Evolutionary conservation across 768 basidiomycete species (phyloP).

Genomic region (Suillus variegatus): DNA sequence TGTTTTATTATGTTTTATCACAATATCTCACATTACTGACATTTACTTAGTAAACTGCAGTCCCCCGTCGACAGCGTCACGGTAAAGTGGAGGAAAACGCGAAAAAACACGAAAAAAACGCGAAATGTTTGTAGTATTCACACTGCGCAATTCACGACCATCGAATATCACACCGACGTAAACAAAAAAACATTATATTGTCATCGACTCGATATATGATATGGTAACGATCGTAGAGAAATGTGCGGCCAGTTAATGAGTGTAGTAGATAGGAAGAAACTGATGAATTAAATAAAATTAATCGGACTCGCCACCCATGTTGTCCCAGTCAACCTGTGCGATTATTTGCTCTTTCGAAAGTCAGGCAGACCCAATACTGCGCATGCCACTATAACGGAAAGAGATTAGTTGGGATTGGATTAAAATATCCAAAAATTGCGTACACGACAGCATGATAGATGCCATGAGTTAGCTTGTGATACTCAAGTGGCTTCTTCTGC

Average conservation of each 20-base stretch:
- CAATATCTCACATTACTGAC: neutral
- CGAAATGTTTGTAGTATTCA: neutral
- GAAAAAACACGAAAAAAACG: neutral
- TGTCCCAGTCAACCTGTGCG: neutral
- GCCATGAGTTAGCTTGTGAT: constrained; percentile 1
- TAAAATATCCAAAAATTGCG: neutral
- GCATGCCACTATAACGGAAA: neutral
- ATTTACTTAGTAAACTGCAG: neutral
- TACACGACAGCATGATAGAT: neutral
- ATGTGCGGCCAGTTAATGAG: neutral
- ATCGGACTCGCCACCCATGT: neutral
- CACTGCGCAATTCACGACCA: neutral
- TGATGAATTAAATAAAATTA: neutral
- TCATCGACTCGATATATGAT: neutral
- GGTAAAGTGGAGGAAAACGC: neutral
- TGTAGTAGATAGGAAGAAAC: neutral
- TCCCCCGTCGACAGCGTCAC: neutral
- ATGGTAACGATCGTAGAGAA: neutral
- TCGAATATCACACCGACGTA: neutral
- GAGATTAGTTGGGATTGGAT: neutral
- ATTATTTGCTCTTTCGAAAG: neutral
- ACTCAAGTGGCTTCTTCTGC: neutral
- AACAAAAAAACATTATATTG: constrained; percentile 1
- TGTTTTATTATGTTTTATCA: neutral
- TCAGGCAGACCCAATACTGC: neutral